Conservation (phyloP, 495 filamentous ascomycete species). For the Cairneyella variabilis region DNA sequence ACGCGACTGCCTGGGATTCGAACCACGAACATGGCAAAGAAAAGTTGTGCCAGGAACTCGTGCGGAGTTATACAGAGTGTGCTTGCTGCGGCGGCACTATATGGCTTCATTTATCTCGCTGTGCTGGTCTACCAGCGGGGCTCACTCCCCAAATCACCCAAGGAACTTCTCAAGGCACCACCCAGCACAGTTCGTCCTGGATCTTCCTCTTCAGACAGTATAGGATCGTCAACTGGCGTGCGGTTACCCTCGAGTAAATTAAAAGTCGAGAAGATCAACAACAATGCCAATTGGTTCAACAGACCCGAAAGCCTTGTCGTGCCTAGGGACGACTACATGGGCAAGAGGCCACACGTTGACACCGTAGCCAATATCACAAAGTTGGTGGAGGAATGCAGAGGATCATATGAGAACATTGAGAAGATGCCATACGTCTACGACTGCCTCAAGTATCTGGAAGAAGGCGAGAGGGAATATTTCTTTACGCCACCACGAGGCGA, state of each 20-base stretch:
- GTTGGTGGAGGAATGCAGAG: constrained; percentile 47
- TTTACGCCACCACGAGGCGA: constrained; percentile 32
- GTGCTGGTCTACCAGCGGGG: constrained; percentile 33
- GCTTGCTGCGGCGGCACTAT: constrained; percentile 30
- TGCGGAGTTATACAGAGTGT: constrained; percentile 36
- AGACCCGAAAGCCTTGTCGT: constrained; percentile 43
- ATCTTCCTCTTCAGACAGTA: constrained; percentile 17
- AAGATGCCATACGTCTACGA: constrained; percentile 52
- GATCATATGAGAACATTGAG: constrained; percentile 43
- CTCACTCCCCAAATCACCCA: constrained; percentile 22
- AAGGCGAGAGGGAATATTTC: constrained; percentile 44
- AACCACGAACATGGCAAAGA: constrained; percentile 31
- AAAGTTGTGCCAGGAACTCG: constrained; percentile 22
- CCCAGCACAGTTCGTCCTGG: constrained; percentile 26
- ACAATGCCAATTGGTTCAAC: constrained; percentile 43
- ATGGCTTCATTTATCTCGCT: constrained; percentile 29
- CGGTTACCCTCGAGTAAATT: constrained; percentile 16
- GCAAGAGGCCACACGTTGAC: constrained; percentile 44
- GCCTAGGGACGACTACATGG: constrained; percentile 46
- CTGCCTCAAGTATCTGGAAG: constrained; percentile 45
- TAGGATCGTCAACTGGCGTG: constrained; percentile 4
- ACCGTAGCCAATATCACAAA: constrained; percentile 46
- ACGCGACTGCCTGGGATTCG: no score
- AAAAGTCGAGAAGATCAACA: constrained; percentile 32
- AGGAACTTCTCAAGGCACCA: constrained; percentile 21